These are phyloP conservation scores for Saccharum spontaneum DNA, from an alignment of 176 grass and related monocot genomes.

Conservation along the genomic window DNA sequence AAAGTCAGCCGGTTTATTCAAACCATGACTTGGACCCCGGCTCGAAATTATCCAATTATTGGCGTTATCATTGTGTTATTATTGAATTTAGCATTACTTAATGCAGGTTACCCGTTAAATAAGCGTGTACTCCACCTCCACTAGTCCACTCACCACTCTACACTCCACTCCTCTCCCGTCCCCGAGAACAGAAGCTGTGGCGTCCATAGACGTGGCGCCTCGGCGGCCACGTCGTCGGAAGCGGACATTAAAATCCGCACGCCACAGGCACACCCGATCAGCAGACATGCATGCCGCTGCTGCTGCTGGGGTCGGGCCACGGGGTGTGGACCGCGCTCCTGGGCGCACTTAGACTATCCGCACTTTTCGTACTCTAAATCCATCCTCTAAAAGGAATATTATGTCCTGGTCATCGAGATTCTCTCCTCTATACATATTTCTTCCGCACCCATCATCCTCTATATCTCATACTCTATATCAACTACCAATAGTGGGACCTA, in stretches of 20 bases:
- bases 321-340: background rate
- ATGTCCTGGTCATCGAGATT: too few species aligned
- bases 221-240: background rate
- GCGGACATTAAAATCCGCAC: conserved; percentile 3
- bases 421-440: too few species aligned
- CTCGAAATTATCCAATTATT: conserved; percentile 5
- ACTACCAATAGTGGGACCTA: too few species aligned
- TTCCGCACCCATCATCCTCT: too few species aligned
- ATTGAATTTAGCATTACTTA: conserved; percentile 32
- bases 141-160: background rate
- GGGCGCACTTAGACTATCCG: background rate
- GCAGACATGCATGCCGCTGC: background rate
- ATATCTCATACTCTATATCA: too few species aligned
- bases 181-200: background rate
- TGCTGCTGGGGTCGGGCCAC: background rate
- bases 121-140: background rate
- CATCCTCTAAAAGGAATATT: too few species aligned
- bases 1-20: background rate
- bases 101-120: background rate
- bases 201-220: background rate
- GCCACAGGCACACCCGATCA: background rate
- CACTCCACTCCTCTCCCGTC: background rate
- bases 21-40: background rate
- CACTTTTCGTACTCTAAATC: too few species aligned
- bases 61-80: conserved; percentile 12